A percentile compares a stretch with the other conserved stretches of the same genome.
Conservation (phyloP, 768 basidiomycete genomes). For the Rossbeevera mucosa region DNA sequence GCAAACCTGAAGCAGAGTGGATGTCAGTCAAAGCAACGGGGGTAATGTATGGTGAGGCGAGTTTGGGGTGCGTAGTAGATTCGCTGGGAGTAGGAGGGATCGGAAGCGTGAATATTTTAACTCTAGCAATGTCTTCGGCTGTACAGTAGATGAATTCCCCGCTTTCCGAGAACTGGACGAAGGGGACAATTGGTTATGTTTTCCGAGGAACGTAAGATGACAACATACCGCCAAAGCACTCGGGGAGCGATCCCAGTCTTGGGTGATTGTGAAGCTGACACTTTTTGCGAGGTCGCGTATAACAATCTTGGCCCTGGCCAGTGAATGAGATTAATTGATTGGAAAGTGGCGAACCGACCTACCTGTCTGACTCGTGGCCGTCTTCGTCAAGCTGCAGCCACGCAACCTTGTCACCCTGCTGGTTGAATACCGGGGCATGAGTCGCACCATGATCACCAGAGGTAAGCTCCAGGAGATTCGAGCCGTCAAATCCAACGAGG, state of each 20-base stretch:
- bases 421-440: constrained; percentile 64
- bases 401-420: constrained; percentile 64
- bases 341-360: background rate
- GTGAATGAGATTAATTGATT: background rate
- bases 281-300: constrained; percentile 68
- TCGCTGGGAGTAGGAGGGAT: constrained; percentile 56
- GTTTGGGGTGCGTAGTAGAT: constrained; percentile 48
- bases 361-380: constrained; percentile 88
- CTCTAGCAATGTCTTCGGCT: constrained; percentile 72
- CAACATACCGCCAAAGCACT: constrained; percentile 14
- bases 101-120: constrained; percentile 68
- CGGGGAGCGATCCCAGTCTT: constrained; percentile 83
- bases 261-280: constrained; percentile 70
- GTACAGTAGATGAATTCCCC: constrained; percentile 66
- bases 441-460: constrained; percentile 83
- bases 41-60: constrained; percentile 38
- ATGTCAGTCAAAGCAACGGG: constrained; percentile 59
- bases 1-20: constrained; percentile 57
- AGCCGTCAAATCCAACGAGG: constrained; percentile 54
- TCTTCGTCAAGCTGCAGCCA: constrained; percentile 88
- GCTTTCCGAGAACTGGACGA: constrained; percentile 64
- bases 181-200: background rate
- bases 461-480: constrained; percentile 63
- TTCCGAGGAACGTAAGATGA: background rate
- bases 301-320: constrained; percentile 63